Base-by-base conservation (phyloP, 257 asterid genomes). In the Solanum acaule region DNA sequence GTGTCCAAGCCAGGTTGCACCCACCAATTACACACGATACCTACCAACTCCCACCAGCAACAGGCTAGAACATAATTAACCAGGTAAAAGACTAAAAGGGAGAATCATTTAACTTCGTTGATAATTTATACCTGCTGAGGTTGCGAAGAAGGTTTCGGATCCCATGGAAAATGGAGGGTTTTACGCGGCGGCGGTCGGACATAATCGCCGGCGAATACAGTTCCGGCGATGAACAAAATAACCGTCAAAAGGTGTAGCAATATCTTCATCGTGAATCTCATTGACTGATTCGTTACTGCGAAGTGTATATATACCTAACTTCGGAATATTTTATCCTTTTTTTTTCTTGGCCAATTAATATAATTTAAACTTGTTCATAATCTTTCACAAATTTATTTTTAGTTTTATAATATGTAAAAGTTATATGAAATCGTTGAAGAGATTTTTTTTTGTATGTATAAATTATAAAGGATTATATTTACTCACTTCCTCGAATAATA, bases 151-250 rank as follows among this genome's bases (percentile, higher is more conserved):
- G 93, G 84, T 44, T 89, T 91, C 33, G 86, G 86, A 78, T 67
- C 23, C 96, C 92, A 89, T 6, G 95, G 94, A 29, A 94, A 92
- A 76, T 87, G 89, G 23, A 96, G 91, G 33, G 89, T 88, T 87
- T 92, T 88, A n/a, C 98, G 95, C 10, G 98, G 97, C 78, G 92
- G 95, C 3, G 99, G 98, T 16, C 99, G 86, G 56, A 93, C 86
- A 67, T 96, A 96, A n/a, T 95, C 94, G 3, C 91, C 92, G 22
- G 92, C 34, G 12, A 91, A 86, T 34, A 61, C 85, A 49, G 85
- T 46, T 18, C 89, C 89, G 67, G 11, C 75, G 33, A 89, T 22
- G 22, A 89, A 63, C 2, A 84, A 23, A 88, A 86, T 77, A 68
- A 86, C 44, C 10, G 52, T 52, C 14, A 90, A 35, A 16, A 70